Evolutionary conservation across 306 rosid genomes (phyloP), one percentile per base, ranked within the genome.

Genomic region (Fragaria vesca): DNA sequence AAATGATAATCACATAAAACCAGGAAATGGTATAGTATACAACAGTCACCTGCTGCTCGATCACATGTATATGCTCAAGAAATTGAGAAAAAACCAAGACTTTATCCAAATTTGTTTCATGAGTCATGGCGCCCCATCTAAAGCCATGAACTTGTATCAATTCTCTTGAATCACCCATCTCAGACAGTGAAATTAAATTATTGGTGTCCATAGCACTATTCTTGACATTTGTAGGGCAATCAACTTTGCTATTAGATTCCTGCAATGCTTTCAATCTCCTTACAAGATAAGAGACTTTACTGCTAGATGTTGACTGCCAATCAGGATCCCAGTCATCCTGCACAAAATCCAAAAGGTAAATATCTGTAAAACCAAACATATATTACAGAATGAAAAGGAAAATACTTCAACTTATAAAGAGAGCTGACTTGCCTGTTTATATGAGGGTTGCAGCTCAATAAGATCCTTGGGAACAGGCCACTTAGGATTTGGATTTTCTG

Each of bases 291-390:
- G 93, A 58, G 48, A 93, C 97, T 84, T 95, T 95, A 85, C 94
- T 95, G 89, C 98, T 95, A 58, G 97, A 91, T 26, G 98, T 95
- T 70, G 97, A 92, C 75, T 95, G 96, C 98, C 98, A 95, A 88
- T 95, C 98, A 67, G 98, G 97, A 90, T 95, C 93, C 98, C 98
- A 95, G 79, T 87, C 74, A 86, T 95, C 97, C 98, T 95, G 93
- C 71, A 71, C 54, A 86, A 83, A 80, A 76, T 57, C 58, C 71
- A 71, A 62, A 77, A 32, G 32, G 52, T 69, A 81, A 17, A 43
- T 70, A 79, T 67, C 17, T 28, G 81, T 80, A 57, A 78, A 40
- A 38, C 46, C 58, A 38, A 67, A 57, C 66, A 17, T 13, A 45
- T 47, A 47, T 7, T 28, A 51, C 45, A 72, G 66, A 38, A 28